These are phyloP conservation scores for Rehmannia glutinosa DNA, from an alignment of 257 asterid genomes.

Conservation along the genomic window DNA sequence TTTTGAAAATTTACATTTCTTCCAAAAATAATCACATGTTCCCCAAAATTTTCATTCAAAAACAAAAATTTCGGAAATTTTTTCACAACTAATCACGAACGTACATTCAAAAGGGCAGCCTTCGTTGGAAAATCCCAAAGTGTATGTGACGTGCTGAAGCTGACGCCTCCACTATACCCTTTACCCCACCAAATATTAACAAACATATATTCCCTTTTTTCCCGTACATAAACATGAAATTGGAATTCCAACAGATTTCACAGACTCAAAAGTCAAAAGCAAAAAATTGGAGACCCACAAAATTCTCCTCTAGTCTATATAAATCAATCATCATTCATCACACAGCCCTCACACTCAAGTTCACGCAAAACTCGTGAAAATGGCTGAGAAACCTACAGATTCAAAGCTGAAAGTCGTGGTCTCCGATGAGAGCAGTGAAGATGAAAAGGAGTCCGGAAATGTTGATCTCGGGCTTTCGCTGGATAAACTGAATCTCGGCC, in stretches of 20 bases:
- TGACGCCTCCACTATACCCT: too few relatives aligned
- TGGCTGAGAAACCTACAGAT: conserved; percentile 22
- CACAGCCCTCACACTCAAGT: not conserved
- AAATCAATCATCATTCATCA: not conserved
- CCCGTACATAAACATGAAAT: not conserved
- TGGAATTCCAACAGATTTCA: not conserved
- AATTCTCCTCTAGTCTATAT: conserved; percentile 1
- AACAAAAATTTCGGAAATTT: too few relatives aligned
- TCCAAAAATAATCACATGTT: too few relatives aligned
- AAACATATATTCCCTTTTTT: not conserved
- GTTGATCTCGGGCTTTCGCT: conserved; percentile 32
- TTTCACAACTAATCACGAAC: too few relatives aligned
- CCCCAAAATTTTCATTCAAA: too few relatives aligned
- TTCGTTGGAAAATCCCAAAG: too few relatives aligned
- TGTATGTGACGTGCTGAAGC: too few relatives aligned
- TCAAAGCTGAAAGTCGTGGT: conserved; percentile 21
- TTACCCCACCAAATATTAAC: too few relatives aligned
- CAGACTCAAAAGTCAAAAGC: not conserved
- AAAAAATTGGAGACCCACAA: not conserved
- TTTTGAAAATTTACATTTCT: too few relatives aligned
- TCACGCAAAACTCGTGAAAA: too few relatives aligned
- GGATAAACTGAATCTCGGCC: conserved; percentile 47
- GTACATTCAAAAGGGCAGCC: too few relatives aligned
- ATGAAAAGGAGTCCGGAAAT: conserved; percentile 3
- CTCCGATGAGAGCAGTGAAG: conserved; percentile 24